phyloP scores from a whole-genome alignment of 176 grass and related monocot genomes.

The Hordeum marinum region DNA sequence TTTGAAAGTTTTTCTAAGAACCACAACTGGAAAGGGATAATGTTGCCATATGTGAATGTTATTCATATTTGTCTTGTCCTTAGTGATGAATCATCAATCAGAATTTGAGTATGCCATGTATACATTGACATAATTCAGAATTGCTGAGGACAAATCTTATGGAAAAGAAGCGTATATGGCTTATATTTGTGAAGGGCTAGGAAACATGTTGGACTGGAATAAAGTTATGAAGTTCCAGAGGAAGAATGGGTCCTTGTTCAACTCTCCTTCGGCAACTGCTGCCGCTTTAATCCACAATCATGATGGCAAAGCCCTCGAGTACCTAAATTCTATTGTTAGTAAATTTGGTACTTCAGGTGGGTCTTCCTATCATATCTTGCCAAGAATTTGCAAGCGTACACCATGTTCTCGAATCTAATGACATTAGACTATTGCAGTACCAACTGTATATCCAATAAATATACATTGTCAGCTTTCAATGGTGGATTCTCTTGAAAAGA shows the following conservation, averaged over 20 bases:
- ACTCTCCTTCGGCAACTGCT: conserved; percentile 66
- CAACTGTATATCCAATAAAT: conserved; percentile 37
- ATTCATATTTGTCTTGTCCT: too few species aligned
- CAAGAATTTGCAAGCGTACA: neutral
- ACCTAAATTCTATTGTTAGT: conserved; percentile 44
- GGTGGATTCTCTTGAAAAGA: conserved; percentile 60
- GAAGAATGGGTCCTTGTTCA: conserved; percentile 73
- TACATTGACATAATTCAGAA: too few species aligned
- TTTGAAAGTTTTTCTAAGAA: too few species aligned
- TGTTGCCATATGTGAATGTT: too few species aligned
- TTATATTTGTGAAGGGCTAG: conserved; percentile 69
- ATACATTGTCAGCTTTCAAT: conserved; percentile 43
- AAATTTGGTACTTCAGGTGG: conserved; percentile 61
- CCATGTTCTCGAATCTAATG: neutral
- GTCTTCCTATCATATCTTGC: neutral
- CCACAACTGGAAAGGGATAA: too few species aligned
- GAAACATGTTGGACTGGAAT: conserved; percentile 41
- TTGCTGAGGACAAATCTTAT: conserved; percentile 16
- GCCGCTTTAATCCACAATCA: conserved; percentile 33
- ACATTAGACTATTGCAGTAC: conserved; percentile 29
- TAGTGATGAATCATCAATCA: too few species aligned
- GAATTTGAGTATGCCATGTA: too few species aligned
- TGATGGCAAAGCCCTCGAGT: conserved; percentile 54
- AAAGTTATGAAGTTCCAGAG: conserved; percentile 60
- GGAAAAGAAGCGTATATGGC: conserved; percentile 62